These are phyloP conservation scores for Neobulgaria alba DNA, from an alignment of 2,329 filamentous ascomycete species.

Conservation along the genomic window DNA sequence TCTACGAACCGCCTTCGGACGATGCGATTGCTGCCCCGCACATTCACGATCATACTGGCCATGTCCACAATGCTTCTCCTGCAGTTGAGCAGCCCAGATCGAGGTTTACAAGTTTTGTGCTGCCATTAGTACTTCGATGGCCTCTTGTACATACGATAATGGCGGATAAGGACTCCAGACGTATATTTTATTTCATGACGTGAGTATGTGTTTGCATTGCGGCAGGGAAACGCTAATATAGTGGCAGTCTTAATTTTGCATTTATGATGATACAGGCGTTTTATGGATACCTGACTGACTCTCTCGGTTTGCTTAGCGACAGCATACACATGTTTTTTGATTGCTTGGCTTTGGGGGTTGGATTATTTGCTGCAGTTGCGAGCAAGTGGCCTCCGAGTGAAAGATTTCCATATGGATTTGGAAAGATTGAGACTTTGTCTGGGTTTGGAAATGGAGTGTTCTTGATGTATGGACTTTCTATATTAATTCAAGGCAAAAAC, in stretches of 20 bases:
- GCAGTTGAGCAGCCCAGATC: slow-evolving; percentile 48
- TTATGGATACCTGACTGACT: slow-evolving; percentile 90
- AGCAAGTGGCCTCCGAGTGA: slow-evolving; percentile 92
- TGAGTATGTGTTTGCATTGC: slow-evolving; percentile 35
- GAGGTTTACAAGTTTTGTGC: slow-evolving; percentile 60
- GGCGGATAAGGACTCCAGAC: slow-evolving; percentile 81
- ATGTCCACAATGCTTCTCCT: slow-evolving; percentile 19
- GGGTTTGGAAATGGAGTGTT: slow-evolving; percentile 96
- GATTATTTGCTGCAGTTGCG: slow-evolving; percentile 84
- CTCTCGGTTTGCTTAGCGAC: slow-evolving; percentile 88
- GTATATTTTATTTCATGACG: slow-evolving; percentile 97
- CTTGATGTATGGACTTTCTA: slow-evolving; percentile 55
- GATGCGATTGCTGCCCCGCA: slow-evolving; percentile 13
- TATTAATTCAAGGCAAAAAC: slow-evolving; percentile 2
- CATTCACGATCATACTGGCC: slow-evolving; percentile 21
- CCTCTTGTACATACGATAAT: slow-evolving; percentile 81
- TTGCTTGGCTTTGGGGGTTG: slow-evolving; percentile 84
- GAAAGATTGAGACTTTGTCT: slow-evolving; percentile 92
- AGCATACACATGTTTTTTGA: slow-evolving; percentile 99
- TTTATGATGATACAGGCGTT: slow-evolving; percentile 95
- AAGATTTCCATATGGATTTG: slow-evolving; percentile 88
- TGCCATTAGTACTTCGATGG: slow-evolving; percentile 60
- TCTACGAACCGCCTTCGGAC: slow-evolving; percentile 19
- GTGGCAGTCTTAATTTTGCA: slow-evolving; percentile 69
- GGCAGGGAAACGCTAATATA: slow-evolving; percentile 9